Evolutionary conservation across 202 grass and related monocot species (phyloP).

Genomic region (Alloteropsis angusta): DNA sequence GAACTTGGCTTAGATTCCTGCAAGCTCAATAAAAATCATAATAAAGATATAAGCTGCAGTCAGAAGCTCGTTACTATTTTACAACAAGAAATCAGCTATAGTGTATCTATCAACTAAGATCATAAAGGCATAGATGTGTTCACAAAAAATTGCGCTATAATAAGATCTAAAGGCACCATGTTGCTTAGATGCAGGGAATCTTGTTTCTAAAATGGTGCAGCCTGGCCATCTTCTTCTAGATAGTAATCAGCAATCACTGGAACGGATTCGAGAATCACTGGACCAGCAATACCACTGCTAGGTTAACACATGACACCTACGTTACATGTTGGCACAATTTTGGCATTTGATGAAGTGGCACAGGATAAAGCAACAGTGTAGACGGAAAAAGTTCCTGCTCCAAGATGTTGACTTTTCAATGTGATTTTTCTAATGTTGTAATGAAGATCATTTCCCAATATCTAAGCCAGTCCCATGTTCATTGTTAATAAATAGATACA

Average conservation of each 20-base stretch:
- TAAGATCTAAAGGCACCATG: background rate
- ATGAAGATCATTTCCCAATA: background rate
- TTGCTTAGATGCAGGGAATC: background rate
- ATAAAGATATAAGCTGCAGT: background rate
- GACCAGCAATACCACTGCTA: background rate
- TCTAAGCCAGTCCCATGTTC: background rate
- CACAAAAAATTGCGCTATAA: background rate
- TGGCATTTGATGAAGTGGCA: background rate
- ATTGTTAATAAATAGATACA: conserved; percentile 4
- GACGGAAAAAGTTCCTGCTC: background rate
- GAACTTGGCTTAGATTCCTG: background rate
- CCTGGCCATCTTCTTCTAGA: background rate
- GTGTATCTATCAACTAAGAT: background rate
- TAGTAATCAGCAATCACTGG: background rate
- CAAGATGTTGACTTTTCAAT: background rate
- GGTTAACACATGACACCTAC: background rate
- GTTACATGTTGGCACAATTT: background rate
- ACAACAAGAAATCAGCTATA: background rate
- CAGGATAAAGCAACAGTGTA: background rate
- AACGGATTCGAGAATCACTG: background rate
- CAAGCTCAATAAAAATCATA: background rate
- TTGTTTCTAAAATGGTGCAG: background rate
- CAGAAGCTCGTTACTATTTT: background rate
- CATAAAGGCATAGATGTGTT: background rate
- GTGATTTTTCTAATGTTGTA: background rate